These are phyloP conservation scores for Starmera amethionina DNA, from an alignment of 805 yeast genomes.

Conservation along the genomic window DNA sequence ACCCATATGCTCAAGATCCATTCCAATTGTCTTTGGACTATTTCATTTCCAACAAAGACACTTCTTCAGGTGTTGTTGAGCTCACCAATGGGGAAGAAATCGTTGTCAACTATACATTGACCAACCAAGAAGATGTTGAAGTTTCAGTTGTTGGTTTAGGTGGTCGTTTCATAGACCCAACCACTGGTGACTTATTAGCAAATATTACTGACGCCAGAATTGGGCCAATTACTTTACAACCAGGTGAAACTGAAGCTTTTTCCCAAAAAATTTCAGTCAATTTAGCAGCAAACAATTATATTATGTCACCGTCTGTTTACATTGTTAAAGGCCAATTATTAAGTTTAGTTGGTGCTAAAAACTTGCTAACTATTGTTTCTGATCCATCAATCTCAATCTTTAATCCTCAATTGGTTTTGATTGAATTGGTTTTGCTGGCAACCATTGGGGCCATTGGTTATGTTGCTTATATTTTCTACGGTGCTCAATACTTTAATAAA, in stretches of 20 bases:
- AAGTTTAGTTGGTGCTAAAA: slow-evolving; percentile 45
- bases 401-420: slow-evolving; percentile 61
- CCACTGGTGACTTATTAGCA: slow-evolving; percentile 38
- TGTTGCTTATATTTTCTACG: slow-evolving; percentile 32
- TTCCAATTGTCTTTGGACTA: slow-evolving; percentile 41
- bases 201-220: slow-evolving; percentile 57
- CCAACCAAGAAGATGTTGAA: slow-evolving; percentile 41
- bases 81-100: slow-evolving; percentile 43
- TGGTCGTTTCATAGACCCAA: slow-evolving; percentile 51
- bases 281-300: slow-evolving; percentile 45
- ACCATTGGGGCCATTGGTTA: slow-evolving; percentile 43
- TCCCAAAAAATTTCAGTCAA: slow-evolving; percentile 52
- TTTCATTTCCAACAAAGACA: slow-evolving; percentile 29
- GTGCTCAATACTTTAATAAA: slow-evolving; percentile 33
- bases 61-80: slow-evolving; percentile 21
- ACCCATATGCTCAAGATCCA: slow-evolving; percentile 22
- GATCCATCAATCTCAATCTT: slow-evolving; percentile 63
- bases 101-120: slow-evolving; percentile 39
- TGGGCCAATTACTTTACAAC: slow-evolving; percentile 46
- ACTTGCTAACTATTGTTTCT: slow-evolving; percentile 44
- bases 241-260: slow-evolving; percentile 41
- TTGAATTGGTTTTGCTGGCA: slow-evolving; percentile 43
- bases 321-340: slow-evolving; percentile 39
- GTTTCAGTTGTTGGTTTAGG: slow-evolving; percentile 57
- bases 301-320: slow-evolving; percentile 51